Conservation (phyloP, 805 yeast genomes). For the Candida berthetii region DNA sequence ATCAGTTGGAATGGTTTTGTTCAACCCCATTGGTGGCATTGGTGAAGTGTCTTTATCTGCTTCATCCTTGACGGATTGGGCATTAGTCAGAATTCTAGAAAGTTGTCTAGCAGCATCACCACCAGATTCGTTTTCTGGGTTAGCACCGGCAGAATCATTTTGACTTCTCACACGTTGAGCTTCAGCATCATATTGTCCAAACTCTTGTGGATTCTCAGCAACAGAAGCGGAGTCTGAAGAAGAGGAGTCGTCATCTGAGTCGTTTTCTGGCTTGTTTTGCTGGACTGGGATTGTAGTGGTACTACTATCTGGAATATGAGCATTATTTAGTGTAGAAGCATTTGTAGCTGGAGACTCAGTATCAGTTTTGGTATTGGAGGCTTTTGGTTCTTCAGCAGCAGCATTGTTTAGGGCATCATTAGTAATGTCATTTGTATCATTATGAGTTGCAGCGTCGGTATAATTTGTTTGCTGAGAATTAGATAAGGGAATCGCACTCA, state of each 20-base stretch:
- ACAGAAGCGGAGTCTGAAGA: neutral
- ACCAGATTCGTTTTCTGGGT: constrained; percentile 6
- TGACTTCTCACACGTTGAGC: neutral
- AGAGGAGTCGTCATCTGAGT: neutral
- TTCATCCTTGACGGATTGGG: constrained; percentile 19
- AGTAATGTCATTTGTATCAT: too few relatives aligned
- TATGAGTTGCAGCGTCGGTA: too few relatives aligned
- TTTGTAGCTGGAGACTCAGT: too few relatives aligned
- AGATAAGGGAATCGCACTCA: too few relatives aligned
- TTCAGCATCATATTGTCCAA: neutral
- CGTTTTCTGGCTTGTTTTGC: neutral
- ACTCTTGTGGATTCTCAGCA: constrained; percentile 2
- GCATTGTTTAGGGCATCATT: too few relatives aligned
- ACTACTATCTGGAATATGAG: too few relatives aligned
- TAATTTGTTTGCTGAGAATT: too few relatives aligned
- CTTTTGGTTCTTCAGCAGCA: too few relatives aligned
- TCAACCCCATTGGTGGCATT: constrained; percentile 61
- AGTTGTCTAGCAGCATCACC: constrained; percentile 25
- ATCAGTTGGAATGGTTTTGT: constrained; percentile 30
- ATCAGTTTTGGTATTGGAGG: too few relatives aligned
- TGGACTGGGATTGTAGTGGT: neutral
- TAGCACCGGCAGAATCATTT: constrained; percentile 1
- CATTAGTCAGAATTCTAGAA: constrained; percentile 36
- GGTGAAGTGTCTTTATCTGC: constrained; percentile 28
- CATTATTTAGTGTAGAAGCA: too few relatives aligned